Evolutionary conservation across 148 eudicot species (phyloP), one percentile per base, ranked within the genome.

Genomic region (Rhododendron ferrugineum): DNA sequence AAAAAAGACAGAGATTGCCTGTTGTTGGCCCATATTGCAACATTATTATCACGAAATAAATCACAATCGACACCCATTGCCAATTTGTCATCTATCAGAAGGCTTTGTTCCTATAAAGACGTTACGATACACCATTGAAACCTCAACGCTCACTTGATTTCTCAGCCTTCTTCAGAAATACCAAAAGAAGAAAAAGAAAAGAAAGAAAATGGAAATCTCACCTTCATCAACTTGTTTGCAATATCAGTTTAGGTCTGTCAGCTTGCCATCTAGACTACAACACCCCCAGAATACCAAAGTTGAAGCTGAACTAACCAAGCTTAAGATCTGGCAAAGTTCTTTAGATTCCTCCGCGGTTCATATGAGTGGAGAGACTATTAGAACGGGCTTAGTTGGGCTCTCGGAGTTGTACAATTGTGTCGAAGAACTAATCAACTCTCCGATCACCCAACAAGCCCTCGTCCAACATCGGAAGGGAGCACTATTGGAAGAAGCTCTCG

Each of bases 401-500:
- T 90, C 88, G 3, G 91, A 90, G 74, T 62, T 94, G 78, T 93
- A 92, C 86, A 88, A 54, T 78, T 86, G 83, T 68, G 87, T 89
- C 2, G 89, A 91, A 30, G 90, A 90, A 11, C 89, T 95, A 26
- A 28, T 91, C 15, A 85, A 79, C 0, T 90, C 92, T 14, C 83
- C 90, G 23, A 77, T 70, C 40, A 79, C 89, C 28, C 90, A 88
- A 20, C 79, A 88, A 82, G 85, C 90, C 70, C 82, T 88, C 50
- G 26, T 75, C 47, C 85, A 85, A 60, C 86, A 77, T 73, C 88
- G 26, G 22, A 60, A 83, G 37, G 93, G 88, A 47, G 70, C 73
- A 10, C n/a, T 91, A 30, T 83, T 94, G 1, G 93, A 91, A 83
- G 91, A 90, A 32, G 91, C 94, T 28, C 85, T 94, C 1, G 92